Percentiles rank a stretch among this genome's conserved stretches.
Conservation (phyloP, 306 rosid genomes). For the Nissolia schottii region DNA sequence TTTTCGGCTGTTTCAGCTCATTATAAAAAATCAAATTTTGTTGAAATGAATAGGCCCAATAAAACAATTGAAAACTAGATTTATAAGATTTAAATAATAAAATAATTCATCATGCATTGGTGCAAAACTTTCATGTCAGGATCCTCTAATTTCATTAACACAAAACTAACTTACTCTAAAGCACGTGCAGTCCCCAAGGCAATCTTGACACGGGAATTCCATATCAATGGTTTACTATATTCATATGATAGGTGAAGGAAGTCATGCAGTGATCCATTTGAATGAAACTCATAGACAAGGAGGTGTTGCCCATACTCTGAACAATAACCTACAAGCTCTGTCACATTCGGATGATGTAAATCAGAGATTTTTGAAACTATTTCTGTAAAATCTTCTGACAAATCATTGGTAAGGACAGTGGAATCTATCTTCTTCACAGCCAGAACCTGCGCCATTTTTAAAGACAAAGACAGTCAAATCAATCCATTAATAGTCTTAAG, state of each 20-base stretch:
- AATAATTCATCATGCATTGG: not conserved
- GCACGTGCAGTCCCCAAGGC: constrained; percentile 98
- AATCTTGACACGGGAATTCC: constrained; percentile 95
- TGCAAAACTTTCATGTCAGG: not conserved
- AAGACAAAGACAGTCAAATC: not conserved
- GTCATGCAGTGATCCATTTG: constrained; percentile 82
- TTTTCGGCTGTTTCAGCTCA: too few relatives aligned
- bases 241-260: constrained; percentile 86
- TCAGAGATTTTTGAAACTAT: constrained; percentile 64
- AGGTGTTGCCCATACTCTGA: constrained; percentile 91
- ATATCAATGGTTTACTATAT: constrained; percentile 81
- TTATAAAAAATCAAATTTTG: too few relatives aligned
- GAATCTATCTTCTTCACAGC: constrained; percentile 96
- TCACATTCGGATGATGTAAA: constrained; percentile 87
- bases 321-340: constrained; percentile 92
- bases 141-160: not conserved
- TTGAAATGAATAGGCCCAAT: not conserved
- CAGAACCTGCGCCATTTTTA: constrained; percentile 54
- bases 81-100: constrained; percentile 7
- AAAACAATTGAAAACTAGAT: not conserved
- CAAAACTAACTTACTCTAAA: constrained; percentile 70
- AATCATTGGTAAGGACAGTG: constrained; percentile 50
- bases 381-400: constrained; percentile 69
- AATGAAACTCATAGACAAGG: constrained; percentile 78
- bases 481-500: constrained; percentile 10